phyloP scores from a whole-genome alignment of 768 basidiomycete genomes.

The Serendipita indica region DNA sequence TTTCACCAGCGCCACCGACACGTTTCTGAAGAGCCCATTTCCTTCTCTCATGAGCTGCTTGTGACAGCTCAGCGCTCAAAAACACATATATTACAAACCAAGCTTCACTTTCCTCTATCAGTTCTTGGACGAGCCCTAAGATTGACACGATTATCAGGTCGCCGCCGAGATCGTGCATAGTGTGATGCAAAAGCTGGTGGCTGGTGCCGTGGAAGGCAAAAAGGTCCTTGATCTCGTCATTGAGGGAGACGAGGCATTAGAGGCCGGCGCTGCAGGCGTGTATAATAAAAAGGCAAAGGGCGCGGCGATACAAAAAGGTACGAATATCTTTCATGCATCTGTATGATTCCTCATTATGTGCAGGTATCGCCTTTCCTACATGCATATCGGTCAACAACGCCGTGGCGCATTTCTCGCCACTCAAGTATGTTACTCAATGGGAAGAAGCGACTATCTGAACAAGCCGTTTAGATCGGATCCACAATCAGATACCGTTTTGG shows the following conservation, averaged over 20 bases:
- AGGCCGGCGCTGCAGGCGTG: slow-evolving; percentile 66
- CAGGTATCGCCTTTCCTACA: slow-evolving; percentile 91
- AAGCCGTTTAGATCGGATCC: slow-evolving; percentile 48
- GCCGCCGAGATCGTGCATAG: slow-evolving; percentile 82
- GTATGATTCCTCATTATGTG: not conserved
- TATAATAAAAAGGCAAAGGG: slow-evolving; percentile 88
- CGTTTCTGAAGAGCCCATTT: too few species aligned
- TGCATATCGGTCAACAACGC: slow-evolving; percentile 87
- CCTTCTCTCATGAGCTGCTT: too few species aligned
- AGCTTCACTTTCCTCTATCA: too few species aligned
- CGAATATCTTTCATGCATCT: slow-evolving; percentile 18
- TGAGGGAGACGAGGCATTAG: slow-evolving; percentile 87
- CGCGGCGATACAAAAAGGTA: slow-evolving; percentile 76
- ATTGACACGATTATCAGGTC: slow-evolving; percentile 31
- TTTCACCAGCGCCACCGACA: not conserved
- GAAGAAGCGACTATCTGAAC: not conserved
- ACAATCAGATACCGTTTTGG: slow-evolving; percentile 48
- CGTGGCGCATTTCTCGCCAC: slow-evolving; percentile 93
- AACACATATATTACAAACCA: too few species aligned
- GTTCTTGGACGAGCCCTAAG: too few species aligned
- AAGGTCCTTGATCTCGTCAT: slow-evolving; percentile 77
- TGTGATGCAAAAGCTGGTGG: slow-evolving; percentile 74
- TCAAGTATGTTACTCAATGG: slow-evolving; percentile 43
- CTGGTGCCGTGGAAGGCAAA: slow-evolving; percentile 61
- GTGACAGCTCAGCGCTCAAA: too few species aligned